Base-by-base conservation (phyloP, 768 basidiomycete genomes). In the Russula olivacea region DNA sequence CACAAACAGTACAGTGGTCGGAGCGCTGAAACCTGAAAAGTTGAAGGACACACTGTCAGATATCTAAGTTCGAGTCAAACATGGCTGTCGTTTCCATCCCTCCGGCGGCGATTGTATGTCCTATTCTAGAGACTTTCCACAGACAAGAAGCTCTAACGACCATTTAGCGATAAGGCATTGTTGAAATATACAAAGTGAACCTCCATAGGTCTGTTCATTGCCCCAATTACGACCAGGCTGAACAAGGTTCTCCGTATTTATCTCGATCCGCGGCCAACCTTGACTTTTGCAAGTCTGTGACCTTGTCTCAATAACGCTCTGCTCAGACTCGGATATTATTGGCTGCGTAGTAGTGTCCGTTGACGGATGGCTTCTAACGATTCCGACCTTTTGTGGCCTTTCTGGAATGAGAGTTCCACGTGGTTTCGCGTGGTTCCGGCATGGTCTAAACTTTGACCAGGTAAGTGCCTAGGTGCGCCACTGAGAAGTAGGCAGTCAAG, bases 381-480 rank as follows among this genome's bases (percentile, higher is more conserved):
- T n/a, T n/a, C n/a, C n/a, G n/a, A n/a, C 11, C 14, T 4, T 36
- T 51, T 8, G 21, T 53, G 3, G 14, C 1, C 21, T 1, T 84
- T 66, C 72, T 86, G 17, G 72, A 80, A 41, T 86, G 80, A 77
- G 84, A 87, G 71, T 85, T 86, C 25, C 49, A 4, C 30, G 1
- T 30, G 30, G 30, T 30, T 30, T 4, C 30, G 30, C 30, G 1
- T 30, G 30, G 30, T 30, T 30, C 30, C 30, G 30, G 21, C 19
- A n/a, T 43, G 47, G n/a, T 48, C 47, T 7, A 14, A 11, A 48
- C 9, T 15, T 43, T n/a, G 19, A 43, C 41, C 41, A 43, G 84
- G 83, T 12, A 86, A 86, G 71, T 86, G 84, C 66, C 78, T 87
- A 10, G 85, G 83, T 83, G 54, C 50, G 70, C 68, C 41, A 36